A percentile compares a stretch with the other conserved stretches of the same genome.
These are phyloP conservation scores for Trichoderma polysporum DNA, from an alignment of 2,329 filamentous ascomycete species.

Conservation along the genomic window DNA sequence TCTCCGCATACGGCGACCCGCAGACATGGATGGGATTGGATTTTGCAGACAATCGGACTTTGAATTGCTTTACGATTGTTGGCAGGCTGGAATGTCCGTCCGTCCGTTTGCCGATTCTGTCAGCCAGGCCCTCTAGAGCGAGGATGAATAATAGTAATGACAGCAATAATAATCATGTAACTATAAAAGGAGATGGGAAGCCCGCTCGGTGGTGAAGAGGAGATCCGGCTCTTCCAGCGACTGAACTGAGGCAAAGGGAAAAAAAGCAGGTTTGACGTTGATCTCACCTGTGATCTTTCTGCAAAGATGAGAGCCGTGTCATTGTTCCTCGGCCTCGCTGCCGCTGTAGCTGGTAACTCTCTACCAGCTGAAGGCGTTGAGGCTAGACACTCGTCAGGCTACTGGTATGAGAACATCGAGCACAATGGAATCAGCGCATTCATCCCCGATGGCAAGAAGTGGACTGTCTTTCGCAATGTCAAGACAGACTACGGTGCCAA, in stretches of 20 bases:
- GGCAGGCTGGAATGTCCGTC: neutral
- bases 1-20: slow-evolving; percentile 14
- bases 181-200: neutral
- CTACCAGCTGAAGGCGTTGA: neutral
- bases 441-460: slow-evolving; percentile 22
- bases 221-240: neutral
- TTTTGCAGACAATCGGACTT: neutral
- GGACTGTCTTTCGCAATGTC: slow-evolving; percentile 66
- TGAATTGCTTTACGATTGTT: neutral
- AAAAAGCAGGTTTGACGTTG: neutral
- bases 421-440: slow-evolving; percentile 26
- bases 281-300: neutral
- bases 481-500: slow-evolving; percentile 63
- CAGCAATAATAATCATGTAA: neutral
- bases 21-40: slow-evolving; percentile 13
- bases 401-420: slow-evolving; percentile 24
- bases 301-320: slow-evolving; percentile 8
- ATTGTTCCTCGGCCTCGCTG: slow-evolving; percentile 15
- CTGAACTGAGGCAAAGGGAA: neutral
- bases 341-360: slow-evolving; percentile 4
- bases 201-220: neutral
- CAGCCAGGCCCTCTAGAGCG: neutral
- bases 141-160: neutral
- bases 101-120: neutral
- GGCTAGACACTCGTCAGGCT: slow-evolving; percentile 7